Base-by-base conservation (phyloP, 2,329 filamentous ascomycete species). In the Monosporascus sp. region DNA sequence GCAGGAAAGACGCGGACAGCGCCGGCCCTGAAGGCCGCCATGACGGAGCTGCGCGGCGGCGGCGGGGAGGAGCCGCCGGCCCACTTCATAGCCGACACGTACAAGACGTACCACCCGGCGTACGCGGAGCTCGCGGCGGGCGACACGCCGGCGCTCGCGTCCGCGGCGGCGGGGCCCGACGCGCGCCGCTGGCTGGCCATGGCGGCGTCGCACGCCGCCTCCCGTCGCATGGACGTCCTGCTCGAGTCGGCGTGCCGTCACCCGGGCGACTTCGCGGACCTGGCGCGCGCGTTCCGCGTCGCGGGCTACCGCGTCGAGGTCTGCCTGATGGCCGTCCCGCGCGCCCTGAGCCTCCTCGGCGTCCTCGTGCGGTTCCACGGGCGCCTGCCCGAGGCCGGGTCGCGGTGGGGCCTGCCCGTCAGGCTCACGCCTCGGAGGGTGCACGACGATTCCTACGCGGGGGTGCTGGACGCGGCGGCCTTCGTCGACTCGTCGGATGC, bases 1-100 rank as follows among this genome's bases (percentile, higher is more conserved):
- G 74, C 76, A 16, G 76, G 76, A 50, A 79, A 78, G 55, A 77
- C 75, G 17, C 70, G 70, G 52, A 68, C 74, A 1, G 71, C 74
- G 11, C 74, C 73, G 2, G 59, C 63, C 37, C 63, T 78, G 49
- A 63, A 68, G 19, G 48, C 56, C 4, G 70, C 71, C 46, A 60
- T 78, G 26, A 31, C 44, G 19, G 31, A 50, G 16, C 48, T 55
- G 47, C 43, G 54, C 50, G 41, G 50, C 20, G 17, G 50, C 19
- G n/a, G 20, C 20, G 41, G 22, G n/a, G 41, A 16, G 41, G 6
- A 8, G 22, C 54, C 64, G 17, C 51, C 53, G 46, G 69, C 68
- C 19, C 75, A 78, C 65, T 70, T 78, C 57, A 72, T 78, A 52
- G 74, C 75, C 51, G 75, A 78, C 68, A 73, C 72, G 22, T 77